Percentiles rank a stretch among this genome's conserved stretches.
phyloP scores from a whole-genome alignment of 2,329 filamentous ascomycete genomes.

The Orbilia oligospora region DNA sequence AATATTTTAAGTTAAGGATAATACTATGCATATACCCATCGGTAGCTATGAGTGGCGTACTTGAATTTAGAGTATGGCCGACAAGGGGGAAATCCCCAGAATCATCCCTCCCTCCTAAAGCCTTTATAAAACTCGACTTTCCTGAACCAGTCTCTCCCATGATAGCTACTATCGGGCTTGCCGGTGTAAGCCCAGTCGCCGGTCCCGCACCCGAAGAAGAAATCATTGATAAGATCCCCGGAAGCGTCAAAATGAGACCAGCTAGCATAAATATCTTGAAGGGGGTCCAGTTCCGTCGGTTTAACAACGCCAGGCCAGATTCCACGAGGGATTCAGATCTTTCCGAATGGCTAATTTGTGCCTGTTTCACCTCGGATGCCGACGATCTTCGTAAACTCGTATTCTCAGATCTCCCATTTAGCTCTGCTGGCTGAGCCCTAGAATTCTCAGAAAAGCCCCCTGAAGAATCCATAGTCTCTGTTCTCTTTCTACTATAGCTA shows the following conservation, averaged over 20 bases:
- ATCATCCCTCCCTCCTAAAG: conserved; percentile 58
- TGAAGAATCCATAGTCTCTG: conserved; percentile 13
- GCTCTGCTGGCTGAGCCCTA: background rate
- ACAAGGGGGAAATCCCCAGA: conserved; percentile 38
- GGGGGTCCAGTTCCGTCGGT: background rate
- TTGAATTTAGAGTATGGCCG: conserved; percentile 52
- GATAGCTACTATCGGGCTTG: conserved; percentile 62
- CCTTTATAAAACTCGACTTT: conserved; percentile 62
- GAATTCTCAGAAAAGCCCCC: conserved; percentile 19
- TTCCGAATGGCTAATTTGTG: background rate
- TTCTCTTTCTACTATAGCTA: background rate
- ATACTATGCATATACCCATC: too few relatives aligned
- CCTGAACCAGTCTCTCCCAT: conserved; percentile 65
- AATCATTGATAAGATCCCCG: conserved; percentile 4
- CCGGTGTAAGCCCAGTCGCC: conserved; percentile 30
- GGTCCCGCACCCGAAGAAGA: background rate
- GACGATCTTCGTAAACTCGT: background rate
- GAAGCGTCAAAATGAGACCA: background rate
- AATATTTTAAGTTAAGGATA: conserved; percentile 15
- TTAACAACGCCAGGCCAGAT: background rate
- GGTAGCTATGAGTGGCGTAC: conserved; percentile 38
- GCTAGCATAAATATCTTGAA: background rate
- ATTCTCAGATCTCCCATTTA: conserved; percentile 6
- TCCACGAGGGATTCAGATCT: background rate
- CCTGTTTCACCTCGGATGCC: background rate